A percentile compares a stretch with the other conserved stretches of the same genome.
Evolutionary conservation across 805 yeast genomes (phyloP).

Genomic region (Jamesozyma jinghongensis): DNA sequence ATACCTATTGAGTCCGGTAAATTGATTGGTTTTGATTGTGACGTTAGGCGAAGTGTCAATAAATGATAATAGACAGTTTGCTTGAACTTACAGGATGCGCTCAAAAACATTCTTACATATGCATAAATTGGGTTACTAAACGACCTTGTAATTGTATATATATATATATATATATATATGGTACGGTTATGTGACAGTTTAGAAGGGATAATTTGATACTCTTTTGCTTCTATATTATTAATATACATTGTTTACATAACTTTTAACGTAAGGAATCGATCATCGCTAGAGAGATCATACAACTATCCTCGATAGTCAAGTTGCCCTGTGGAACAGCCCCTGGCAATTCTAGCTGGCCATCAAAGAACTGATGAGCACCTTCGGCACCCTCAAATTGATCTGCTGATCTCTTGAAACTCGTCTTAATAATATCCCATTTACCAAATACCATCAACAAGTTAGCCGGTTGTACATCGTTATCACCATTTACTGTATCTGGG

Average conservation of each 20-base stretch:
- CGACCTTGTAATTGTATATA: too few relatives aligned
- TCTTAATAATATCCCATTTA: constrained; percentile 47
- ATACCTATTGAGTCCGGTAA: too few relatives aligned
- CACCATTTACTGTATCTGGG: constrained; percentile 1
- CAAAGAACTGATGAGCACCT: constrained; percentile 57
- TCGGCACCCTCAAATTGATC: constrained; percentile 44
- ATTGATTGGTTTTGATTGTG: too few relatives aligned
- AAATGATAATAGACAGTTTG: too few relatives aligned
- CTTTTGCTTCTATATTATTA: too few relatives aligned
- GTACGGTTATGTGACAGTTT: too few relatives aligned
- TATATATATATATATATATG: too few relatives aligned
- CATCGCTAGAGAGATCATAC: constrained; percentile 45
- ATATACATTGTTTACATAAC: not conserved
- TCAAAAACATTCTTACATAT: too few relatives aligned
- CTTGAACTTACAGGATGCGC: too few relatives aligned
- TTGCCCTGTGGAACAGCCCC: constrained; percentile 36
- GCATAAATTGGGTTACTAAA: too few relatives aligned
- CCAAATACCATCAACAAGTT: constrained; percentile 51
- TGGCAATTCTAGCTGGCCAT: constrained; percentile 48
- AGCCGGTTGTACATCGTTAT: constrained; percentile 6
- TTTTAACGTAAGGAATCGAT: constrained; percentile 1
- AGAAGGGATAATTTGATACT: not conserved
- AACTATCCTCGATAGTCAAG: constrained; percentile 58
- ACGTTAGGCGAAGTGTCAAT: too few relatives aligned
- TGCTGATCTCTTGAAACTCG: constrained; percentile 40